These are phyloP conservation scores for Penicillium ucsense DNA, from an alignment of 495 filamentous ascomycete species.

Conservation along the genomic window DNA sequence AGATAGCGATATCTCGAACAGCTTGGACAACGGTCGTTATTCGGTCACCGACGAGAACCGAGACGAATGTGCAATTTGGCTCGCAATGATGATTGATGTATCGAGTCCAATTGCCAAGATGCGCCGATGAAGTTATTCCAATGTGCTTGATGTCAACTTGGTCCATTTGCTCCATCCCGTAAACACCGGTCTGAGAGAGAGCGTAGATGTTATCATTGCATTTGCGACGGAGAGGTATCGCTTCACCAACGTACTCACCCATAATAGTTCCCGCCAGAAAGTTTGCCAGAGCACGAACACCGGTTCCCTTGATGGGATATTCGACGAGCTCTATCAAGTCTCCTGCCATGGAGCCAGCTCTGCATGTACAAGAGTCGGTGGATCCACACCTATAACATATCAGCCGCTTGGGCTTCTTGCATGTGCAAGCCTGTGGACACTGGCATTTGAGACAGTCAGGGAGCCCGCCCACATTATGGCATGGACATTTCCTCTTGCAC, in stretches of 20 bases:
- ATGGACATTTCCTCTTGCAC: neutral
- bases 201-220: neutral
- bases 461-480: neutral
- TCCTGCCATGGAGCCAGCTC: slow-evolving; percentile 3
- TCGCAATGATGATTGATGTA: slow-evolving; percentile 71
- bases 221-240: slow-evolving; percentile 4
- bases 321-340: slow-evolving; percentile 26
- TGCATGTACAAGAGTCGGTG: slow-evolving; percentile 8
- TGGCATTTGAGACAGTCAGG: neutral
- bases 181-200: neutral
- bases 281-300: slow-evolving; percentile 21
- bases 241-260: slow-evolving; percentile 23
- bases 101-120: slow-evolving; percentile 44
- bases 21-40: slow-evolving; percentile 14
- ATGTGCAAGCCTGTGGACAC: neutral
- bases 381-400: slow-evolving; percentile 8
- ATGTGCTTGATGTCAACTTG: neutral
- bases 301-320: slow-evolving; percentile 19
- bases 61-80: slow-evolving; percentile 26
- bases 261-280: slow-evolving; percentile 18
- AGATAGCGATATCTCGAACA: slow-evolving; percentile 16
- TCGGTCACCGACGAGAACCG: slow-evolving; percentile 14
- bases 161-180: neutral
- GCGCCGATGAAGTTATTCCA: neutral
- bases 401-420: neutral